Percentiles rank a stretch among this genome's conserved stretches.
These are phyloP conservation scores for Fusarium incarnatum DNA, from an alignment of 2,329 filamentous ascomycete species.

Conservation along the genomic window DNA sequence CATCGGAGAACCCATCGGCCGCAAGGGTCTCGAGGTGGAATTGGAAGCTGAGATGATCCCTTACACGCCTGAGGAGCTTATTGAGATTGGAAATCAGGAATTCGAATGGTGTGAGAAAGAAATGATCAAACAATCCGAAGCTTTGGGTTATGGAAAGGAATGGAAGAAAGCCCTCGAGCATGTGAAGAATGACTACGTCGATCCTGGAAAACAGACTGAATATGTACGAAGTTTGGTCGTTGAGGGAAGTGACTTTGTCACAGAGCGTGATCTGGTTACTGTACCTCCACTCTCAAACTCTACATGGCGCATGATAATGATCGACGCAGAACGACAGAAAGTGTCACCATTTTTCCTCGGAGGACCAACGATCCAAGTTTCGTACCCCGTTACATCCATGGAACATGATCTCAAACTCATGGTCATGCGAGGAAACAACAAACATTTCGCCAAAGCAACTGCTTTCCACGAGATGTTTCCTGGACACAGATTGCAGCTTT, in stretches of 20 bases:
- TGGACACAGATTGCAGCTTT: constrained; percentile 22
- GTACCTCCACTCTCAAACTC: constrained; percentile 23
- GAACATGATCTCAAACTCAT: constrained; percentile 35
- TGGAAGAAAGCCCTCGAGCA: constrained; percentile 33
- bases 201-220: constrained; percentile 30
- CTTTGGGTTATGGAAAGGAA: constrained; percentile 24
- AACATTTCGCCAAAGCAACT: constrained; percentile 23
- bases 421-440: constrained; percentile 36
- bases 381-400: constrained; percentile 26
- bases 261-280: constrained; percentile 30
- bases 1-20: constrained; percentile 28
- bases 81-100: constrained; percentile 31
- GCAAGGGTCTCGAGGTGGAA: constrained; percentile 25
- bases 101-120: constrained; percentile 35
- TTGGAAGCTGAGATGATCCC: constrained; percentile 37
- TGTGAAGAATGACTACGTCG: constrained; percentile 35
- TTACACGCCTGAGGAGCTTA: constrained; percentile 23
- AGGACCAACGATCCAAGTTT: constrained; percentile 22
- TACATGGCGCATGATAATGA: constrained; percentile 37
- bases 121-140: constrained; percentile 33
- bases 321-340: constrained; percentile 29
- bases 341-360: constrained; percentile 31
- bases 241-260: constrained; percentile 31
- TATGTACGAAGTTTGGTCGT: constrained; percentile 27
- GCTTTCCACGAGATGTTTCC: constrained; percentile 39